Evolutionary conservation across 306 rosid genomes (phyloP), one percentile per base, ranked within the genome.

Genomic region (Sphenostylis stenocarpa): DNA sequence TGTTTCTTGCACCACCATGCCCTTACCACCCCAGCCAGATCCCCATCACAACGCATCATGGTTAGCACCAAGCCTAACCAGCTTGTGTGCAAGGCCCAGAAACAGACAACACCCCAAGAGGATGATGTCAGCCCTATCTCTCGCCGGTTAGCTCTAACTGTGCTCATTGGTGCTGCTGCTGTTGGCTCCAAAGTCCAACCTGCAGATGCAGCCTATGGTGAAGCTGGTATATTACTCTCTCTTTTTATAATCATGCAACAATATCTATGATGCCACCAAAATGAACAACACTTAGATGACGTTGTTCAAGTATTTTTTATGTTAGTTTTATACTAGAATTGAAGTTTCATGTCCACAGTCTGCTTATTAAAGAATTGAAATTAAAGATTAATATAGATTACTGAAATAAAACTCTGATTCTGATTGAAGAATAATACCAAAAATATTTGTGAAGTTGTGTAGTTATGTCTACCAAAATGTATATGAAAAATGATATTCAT

Each of bases 141-240:
- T 76, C 91, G 99, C 57, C 84, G 97, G 0, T 88, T 96, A 79
- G 99, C 99, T 60, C 94, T 96, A 51, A 86, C 98, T 5, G 88
- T 89, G 29, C 94, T 96, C 81, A 79, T 96, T 57, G 98, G 97
- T 44, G 85, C 93, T 70, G 97, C 96, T n/a, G 98, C 96, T 72
- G 82, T 91, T 73, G 97, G 80, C 87, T 83, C 96, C 47, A 96
- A 86, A 84, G 97, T 90, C 52, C 86, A 96, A 19, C 99, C 99
- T 21, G 96, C 99, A 3, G 93, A 93, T 80, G 99, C 99, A 6
- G 99, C 99, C 38, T 96, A 89, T 69, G 99, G 99, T 3, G 91
- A 96, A 88, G 86, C 98, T 31, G 99, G 99, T 96, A 62, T 29
- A 2, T 39, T 28, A 3, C 75, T 67, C 4, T 72, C 43, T 36